phyloP scores from a whole-genome alignment of 257 asterid genomes.

The Linaria vulgaris region DNA sequence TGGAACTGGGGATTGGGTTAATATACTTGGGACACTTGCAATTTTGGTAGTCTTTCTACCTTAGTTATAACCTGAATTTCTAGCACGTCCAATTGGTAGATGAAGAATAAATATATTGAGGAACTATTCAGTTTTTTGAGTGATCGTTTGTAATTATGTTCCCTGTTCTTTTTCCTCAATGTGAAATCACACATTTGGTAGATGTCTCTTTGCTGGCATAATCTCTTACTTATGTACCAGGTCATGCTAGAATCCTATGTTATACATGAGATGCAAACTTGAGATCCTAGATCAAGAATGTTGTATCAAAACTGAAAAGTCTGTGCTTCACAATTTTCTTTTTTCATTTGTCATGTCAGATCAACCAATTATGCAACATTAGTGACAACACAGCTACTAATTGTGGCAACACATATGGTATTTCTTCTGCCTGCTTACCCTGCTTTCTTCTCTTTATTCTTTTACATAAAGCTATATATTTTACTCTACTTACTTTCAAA shows the following conservation, averaged over 20 bases:
- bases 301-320: background rate
- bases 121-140: slow-evolving; percentile 12
- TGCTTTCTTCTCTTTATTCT: slow-evolving; percentile 15
- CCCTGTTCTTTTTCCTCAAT: slow-evolving; percentile 14
- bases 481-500: slow-evolving; percentile 23
- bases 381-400: slow-evolving; percentile 84
- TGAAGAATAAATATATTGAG: background rate
- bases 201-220: background rate
- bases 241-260: background rate
- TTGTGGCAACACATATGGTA: slow-evolving; percentile 92
- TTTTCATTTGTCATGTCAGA: slow-evolving; percentile 47
- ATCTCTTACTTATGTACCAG: background rate
- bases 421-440: slow-evolving; percentile 19
- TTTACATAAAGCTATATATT: slow-evolving; percentile 11
- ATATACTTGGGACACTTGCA: background rate
- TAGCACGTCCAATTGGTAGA: slow-evolving; percentile 9
- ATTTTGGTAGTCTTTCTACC: background rate
- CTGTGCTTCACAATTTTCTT: slow-evolving; percentile 13
- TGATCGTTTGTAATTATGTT: slow-evolving; percentile 7
- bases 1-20: background rate
- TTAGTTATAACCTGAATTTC: slow-evolving; percentile 12
- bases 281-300: background rate
- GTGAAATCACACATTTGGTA: slow-evolving; percentile 9
- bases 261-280: background rate
- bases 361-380: slow-evolving; percentile 89